Conservation (phyloP, 345 rosid genomes). For the Brassica nigra region DNA sequence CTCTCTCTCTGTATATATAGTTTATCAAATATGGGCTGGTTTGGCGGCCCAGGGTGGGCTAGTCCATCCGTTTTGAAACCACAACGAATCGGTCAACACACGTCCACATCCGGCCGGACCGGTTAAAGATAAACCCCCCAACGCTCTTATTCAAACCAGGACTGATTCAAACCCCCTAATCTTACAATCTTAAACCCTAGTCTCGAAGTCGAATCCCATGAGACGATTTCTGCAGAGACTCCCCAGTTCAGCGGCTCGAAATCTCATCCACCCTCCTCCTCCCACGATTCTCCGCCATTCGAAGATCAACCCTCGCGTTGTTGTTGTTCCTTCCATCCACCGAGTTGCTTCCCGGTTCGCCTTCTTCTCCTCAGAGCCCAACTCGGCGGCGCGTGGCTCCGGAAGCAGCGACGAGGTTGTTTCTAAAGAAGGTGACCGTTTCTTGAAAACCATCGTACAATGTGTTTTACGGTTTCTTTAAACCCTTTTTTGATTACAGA, state of each 20-base stretch:
- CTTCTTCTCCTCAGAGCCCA: constrained; percentile 45
- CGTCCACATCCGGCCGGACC: too few relatives aligned
- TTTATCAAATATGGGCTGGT: too few relatives aligned
- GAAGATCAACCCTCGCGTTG: not conserved
- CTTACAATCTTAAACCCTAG: constrained; percentile 27
- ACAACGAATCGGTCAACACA: too few relatives aligned
- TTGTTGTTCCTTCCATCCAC: constrained; percentile 11
- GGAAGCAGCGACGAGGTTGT: constrained; percentile 34
- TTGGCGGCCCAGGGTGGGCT: too few relatives aligned
- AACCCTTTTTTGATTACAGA: constrained; percentile 36
- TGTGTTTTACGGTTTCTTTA: not conserved
- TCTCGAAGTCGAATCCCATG: constrained; percentile 28
- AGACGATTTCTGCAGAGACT: constrained; percentile 38
- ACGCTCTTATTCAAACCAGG: too few relatives aligned
- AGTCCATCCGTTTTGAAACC: too few relatives aligned
- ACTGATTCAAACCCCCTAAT: not conserved
- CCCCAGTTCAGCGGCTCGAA: constrained; percentile 28
- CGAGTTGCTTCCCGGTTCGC: constrained; percentile 26
- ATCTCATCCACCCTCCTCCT: constrained; percentile 6
- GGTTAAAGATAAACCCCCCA: too few relatives aligned
- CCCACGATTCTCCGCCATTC: constrained; percentile 13
- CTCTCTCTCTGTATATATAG: too few relatives aligned
- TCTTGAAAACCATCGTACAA: not conserved
- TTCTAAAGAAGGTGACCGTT: constrained; percentile 47
- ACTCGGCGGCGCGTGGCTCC: constrained; percentile 7